Conservation (phyloP, 352 stramenopile species). For the Phytopythium chamaehyphon region DNA sequence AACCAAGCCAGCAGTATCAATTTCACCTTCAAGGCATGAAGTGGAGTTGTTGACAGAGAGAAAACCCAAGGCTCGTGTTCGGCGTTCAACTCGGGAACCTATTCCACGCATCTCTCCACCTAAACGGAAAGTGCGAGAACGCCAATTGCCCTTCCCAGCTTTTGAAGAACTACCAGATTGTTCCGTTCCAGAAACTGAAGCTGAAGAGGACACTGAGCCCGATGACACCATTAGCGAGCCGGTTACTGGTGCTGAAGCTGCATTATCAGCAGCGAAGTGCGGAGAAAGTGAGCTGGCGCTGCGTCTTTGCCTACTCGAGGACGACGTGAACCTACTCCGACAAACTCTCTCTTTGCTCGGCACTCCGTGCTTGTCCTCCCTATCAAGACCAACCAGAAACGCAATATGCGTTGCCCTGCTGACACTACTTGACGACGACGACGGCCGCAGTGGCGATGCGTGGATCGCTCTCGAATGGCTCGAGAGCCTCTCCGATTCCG, state of each 20-base stretch:
- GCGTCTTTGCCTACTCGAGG: constrained; percentile 50
- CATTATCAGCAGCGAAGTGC: constrained; percentile 30
- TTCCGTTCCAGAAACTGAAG: background rate
- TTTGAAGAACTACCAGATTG: background rate
- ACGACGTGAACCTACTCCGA: constrained; percentile 36
- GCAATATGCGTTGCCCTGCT: constrained; percentile 55
- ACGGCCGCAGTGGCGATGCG: constrained; percentile 1
- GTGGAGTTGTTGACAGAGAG: background rate
- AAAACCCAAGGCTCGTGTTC: background rate
- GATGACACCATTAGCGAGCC: constrained; percentile 5
- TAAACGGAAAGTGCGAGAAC: background rate
- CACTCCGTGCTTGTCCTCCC: constrained; percentile 23
- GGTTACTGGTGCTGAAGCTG: constrained; percentile 37
- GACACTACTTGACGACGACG: constrained; percentile 29
- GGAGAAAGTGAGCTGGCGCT: constrained; percentile 47
- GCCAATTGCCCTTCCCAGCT: background rate
- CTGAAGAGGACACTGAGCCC: constrained; percentile 8
- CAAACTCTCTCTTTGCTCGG: constrained; percentile 27
- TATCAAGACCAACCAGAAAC: constrained; percentile 31
- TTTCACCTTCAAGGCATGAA: background rate
- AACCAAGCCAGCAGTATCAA: background rate
- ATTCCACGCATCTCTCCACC: background rate
- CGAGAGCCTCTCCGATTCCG: constrained; percentile 13
- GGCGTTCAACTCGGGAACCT: background rate
- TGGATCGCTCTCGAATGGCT: constrained; percentile 57